Evolutionary conservation across 805 yeast species (phyloP).

Genomic region (Citeromyces matritensis): DNA sequence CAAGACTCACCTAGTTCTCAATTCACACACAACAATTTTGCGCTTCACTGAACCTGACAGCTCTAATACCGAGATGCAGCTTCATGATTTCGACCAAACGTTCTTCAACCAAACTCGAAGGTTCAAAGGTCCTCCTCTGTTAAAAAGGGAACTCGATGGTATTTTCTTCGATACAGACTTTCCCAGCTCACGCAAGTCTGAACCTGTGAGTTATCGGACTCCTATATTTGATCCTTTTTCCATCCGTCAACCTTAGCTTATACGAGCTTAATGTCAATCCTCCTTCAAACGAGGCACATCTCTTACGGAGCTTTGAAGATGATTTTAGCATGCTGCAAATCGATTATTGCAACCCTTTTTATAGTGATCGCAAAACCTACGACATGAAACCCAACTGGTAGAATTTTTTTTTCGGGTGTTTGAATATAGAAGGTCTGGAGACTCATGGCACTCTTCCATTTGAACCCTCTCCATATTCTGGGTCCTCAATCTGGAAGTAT

Average conservation of each 20-base stretch:
- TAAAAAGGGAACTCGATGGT: no score
- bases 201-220: neutral
- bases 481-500: neutral
- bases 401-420: slow-evolving; percentile 31
- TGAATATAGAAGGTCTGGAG: slow-evolving; percentile 12
- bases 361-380: slow-evolving; percentile 33
- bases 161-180: no score
- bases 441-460: slow-evolving; percentile 3
- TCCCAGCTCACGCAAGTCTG: no score
- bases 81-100: no score
- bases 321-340: slow-evolving; percentile 29
- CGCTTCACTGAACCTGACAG: no score
- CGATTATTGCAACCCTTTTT: slow-evolving; percentile 51
- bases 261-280: neutral
- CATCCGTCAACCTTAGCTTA: neutral
- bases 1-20: no score
- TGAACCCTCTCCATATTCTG: neutral
- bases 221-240: neutral
- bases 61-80: no score
- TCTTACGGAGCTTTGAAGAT: slow-evolving; percentile 17
- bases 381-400: slow-evolving; percentile 46
- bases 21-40: no score
- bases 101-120: no score
- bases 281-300: neutral
- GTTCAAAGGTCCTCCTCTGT: no score